These are phyloP conservation scores for Anthostomella pinea DNA, from an alignment of 2,329 filamentous ascomycete species.

Conservation along the genomic window DNA sequence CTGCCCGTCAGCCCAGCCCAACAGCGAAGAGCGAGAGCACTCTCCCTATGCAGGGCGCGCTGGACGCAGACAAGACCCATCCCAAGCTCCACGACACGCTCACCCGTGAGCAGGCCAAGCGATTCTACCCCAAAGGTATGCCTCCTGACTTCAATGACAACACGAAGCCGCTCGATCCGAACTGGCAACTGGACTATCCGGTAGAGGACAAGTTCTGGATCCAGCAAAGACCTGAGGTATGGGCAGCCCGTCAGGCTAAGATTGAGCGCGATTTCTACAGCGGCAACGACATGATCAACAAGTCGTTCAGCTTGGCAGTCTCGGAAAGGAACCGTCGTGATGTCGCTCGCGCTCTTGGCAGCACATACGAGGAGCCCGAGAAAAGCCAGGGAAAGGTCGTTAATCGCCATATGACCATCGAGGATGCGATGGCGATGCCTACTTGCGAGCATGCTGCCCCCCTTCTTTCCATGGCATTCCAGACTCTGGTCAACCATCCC, in stretches of 20 bases:
- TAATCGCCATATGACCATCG: constrained; percentile 32
- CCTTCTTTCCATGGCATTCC: constrained; percentile 41
- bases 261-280: constrained; percentile 39
- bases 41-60: constrained; percentile 7
- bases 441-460: constrained; percentile 39
- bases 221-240: constrained; percentile 19
- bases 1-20: constrained; percentile 6
- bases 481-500: constrained; percentile 20
- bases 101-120: constrained; percentile 21
- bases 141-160: constrained; percentile 30
- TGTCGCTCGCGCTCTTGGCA: constrained; percentile 33
- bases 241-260: constrained; percentile 27
- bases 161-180: constrained; percentile 9
- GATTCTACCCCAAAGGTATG: constrained; percentile 32
- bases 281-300: constrained; percentile 36
- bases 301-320: constrained; percentile 29
- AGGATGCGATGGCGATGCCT: constrained; percentile 38
- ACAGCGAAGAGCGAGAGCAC: constrained; percentile 10
- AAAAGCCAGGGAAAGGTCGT: constrained; percentile 15
- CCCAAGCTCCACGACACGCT: constrained; percentile 31
- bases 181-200: constrained; percentile 26
- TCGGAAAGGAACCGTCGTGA: constrained; percentile 30
- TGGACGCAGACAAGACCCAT: constrained; percentile 3
- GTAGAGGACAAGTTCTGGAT: constrained; percentile 7
- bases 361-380: constrained; percentile 37